These are phyloP conservation scores for Gyrodon lividus DNA, from an alignment of 768 basidiomycete species.

Conservation along the genomic window DNA sequence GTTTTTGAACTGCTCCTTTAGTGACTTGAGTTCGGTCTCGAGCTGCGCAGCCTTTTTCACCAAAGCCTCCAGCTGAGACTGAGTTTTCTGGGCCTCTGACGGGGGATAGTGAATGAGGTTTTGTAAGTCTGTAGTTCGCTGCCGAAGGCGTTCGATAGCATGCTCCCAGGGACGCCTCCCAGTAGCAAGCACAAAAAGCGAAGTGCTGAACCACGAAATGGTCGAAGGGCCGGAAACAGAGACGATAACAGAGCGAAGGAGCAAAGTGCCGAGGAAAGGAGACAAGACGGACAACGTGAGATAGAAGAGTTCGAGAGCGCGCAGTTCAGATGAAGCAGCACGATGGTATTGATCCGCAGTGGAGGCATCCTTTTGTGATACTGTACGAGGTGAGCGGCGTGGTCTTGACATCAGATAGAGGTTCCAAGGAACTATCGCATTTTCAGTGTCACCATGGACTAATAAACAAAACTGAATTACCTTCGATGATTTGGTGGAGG, in stretches of 20 bases:
- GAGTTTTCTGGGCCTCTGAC: conserved; percentile 24
- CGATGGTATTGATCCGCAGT: conserved; percentile 38
- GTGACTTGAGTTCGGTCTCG: conserved; percentile 45
- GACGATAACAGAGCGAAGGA: conserved; percentile 60
- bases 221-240: conserved; percentile 53
- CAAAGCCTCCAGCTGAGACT: conserved; percentile 35
- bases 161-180: conserved; percentile 81
- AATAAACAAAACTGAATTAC: conserved; percentile 37
- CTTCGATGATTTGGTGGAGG: conserved; percentile 79
- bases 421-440: conserved; percentile 57
- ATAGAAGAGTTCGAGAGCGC: conserved; percentile 59
- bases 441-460: background rate
- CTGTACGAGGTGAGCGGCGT: conserved; percentile 32
- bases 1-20: conserved; percentile 41
- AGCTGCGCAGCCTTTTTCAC: conserved; percentile 44
- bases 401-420: conserved; percentile 59
- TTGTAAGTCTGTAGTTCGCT: conserved; percentile 66
- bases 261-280: conserved; percentile 64
- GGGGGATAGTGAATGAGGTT: conserved; percentile 60
- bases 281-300: conserved; percentile 59
- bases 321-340: conserved; percentile 60
- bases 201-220: conserved; percentile 81
- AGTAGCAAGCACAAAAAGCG: conserved; percentile 76
- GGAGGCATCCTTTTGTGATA: conserved; percentile 18
- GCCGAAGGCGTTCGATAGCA: conserved; percentile 57